Percentiles rank a stretch among this genome's conserved stretches.
These are phyloP conservation scores for Pholiota conissans DNA, from an alignment of 768 basidiomycete genomes.

Conservation along the genomic window DNA sequence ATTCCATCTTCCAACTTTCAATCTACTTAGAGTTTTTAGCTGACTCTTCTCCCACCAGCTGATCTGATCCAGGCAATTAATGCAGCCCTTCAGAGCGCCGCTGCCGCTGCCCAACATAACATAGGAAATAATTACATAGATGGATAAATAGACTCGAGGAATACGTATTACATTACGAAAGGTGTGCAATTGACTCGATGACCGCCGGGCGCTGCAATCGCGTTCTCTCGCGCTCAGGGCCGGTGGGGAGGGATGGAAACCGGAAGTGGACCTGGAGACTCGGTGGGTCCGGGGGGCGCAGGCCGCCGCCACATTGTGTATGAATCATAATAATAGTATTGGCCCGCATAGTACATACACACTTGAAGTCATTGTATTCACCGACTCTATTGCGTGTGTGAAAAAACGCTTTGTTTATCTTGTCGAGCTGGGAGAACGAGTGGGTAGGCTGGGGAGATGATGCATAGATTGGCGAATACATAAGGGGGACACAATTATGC, in stretches of 20 bases:
- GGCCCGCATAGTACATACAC: too few relatives aligned
- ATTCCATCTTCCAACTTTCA: neutral
- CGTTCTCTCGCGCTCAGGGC: slow-evolving; percentile 4
- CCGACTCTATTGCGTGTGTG: neutral
- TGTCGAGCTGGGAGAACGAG: neutral
- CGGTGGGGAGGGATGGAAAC: neutral
- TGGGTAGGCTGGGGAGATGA: neutral
- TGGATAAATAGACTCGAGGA: too few relatives aligned
- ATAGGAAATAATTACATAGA: too few relatives aligned
- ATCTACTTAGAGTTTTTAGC: neutral
- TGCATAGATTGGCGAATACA: neutral
- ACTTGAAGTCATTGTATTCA: neutral
- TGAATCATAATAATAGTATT: too few relatives aligned
- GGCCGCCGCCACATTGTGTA: too few relatives aligned
- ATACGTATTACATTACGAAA: neutral
- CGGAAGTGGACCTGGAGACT: too few relatives aligned
- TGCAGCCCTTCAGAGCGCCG: too few relatives aligned
- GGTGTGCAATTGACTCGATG: neutral
- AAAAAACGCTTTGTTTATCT: neutral
- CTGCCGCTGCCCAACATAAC: too few relatives aligned
- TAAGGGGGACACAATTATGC: slow-evolving; percentile 4
- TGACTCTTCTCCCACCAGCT: neutral
- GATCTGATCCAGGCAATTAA: too few relatives aligned
- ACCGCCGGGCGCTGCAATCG: slow-evolving; percentile 1
- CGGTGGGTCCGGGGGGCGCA: too few relatives aligned